Percentiles rank a stretch among this genome's conserved stretches.
These are phyloP conservation scores for Nannochloris sp. DNA, from an alignment of 139 green algal genomes.

Conservation along the genomic window DNA sequence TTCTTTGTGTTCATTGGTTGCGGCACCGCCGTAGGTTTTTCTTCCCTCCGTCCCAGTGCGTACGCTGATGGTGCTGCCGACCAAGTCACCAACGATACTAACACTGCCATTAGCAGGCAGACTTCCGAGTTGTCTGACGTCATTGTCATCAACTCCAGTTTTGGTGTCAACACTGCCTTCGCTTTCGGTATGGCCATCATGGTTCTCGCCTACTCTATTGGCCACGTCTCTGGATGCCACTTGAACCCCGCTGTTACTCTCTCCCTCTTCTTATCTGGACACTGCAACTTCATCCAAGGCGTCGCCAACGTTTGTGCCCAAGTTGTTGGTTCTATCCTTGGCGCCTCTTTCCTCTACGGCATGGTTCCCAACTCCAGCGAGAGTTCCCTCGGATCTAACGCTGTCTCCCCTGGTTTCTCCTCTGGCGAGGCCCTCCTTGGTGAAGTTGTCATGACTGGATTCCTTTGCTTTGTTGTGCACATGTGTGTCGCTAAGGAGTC, in stretches of 20 bases:
- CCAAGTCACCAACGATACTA: not conserved
- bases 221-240: constrained; percentile 21
- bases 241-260: constrained; percentile 22
- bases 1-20: constrained; percentile 22
- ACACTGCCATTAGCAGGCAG: not conserved
- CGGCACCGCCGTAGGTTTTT: constrained; percentile 9
- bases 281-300: constrained; percentile 2
- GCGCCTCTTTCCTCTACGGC: constrained; percentile 20
- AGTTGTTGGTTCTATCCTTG: constrained; percentile 27
- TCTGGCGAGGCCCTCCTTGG: constrained; percentile 21
- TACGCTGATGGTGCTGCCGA: too few species aligned
- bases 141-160: not conserved
- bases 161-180: constrained; percentile 17
- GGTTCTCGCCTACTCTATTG: constrained; percentile 25
- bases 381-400: constrained; percentile 14
- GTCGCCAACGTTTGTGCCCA: constrained; percentile 22
- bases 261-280: not conserved
- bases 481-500: constrained; percentile 20
- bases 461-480: constrained; percentile 23
- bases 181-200: constrained; percentile 35
- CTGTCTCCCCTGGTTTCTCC: not conserved
- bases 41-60: not conserved
- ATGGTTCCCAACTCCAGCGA: constrained; percentile 3
- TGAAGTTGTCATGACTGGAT: constrained; percentile 20
- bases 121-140: constrained; percentile 7